Evolutionary conservation across 768 basidiomycete genomes (phyloP), one percentile per base, ranked within the genome.

Genomic region (Coprinopsis strossmayeri): DNA sequence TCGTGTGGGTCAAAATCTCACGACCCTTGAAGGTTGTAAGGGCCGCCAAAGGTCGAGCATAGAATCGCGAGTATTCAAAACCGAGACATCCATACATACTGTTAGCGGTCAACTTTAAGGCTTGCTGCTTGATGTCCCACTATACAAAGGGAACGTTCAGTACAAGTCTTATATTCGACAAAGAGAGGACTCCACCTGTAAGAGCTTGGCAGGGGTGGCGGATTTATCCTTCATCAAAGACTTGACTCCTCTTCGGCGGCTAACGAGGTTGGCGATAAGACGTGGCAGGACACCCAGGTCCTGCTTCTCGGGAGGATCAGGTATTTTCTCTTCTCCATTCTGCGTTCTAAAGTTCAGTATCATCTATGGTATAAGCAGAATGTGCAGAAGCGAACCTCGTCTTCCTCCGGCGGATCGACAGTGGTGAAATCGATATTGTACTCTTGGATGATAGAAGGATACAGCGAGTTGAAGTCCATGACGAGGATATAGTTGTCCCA

Each of bases 71-170:
- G 57, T 92, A 88, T 60, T 94, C 92, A 62, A 97, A 98, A 41
- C 96, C 96, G 18, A 99, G 83, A 73, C 96, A 99, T 15, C 96
- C 96, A 65, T 99, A 99, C 96, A 98, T 99, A 74, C 91, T 94
- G 70, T 99, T 98, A 42, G 96, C 96, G 3, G 96, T 99, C 27
- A 98, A 81, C 69, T 98, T 98, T 43, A 98, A 73, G 1, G 96
- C 96, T 65, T 90, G 84, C 57, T 99, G 96, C 61, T 92, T 93
- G 69, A 98, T 96, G 59, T 99, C 93, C 60, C 86, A 98, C 90
- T 97, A 49, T 12, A 24, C 10, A 42, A 17, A 9, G 9, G 45
- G 1, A 27, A 17, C 49, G 15, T 47, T 34, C 40, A 21, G 24
- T 21, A 24, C 3, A 46, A 40, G 13, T 38, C 43, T 28, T 20